Evolutionary conservation across 306 rosid species (phyloP).

Genomic region (Lablab purpureus): DNA sequence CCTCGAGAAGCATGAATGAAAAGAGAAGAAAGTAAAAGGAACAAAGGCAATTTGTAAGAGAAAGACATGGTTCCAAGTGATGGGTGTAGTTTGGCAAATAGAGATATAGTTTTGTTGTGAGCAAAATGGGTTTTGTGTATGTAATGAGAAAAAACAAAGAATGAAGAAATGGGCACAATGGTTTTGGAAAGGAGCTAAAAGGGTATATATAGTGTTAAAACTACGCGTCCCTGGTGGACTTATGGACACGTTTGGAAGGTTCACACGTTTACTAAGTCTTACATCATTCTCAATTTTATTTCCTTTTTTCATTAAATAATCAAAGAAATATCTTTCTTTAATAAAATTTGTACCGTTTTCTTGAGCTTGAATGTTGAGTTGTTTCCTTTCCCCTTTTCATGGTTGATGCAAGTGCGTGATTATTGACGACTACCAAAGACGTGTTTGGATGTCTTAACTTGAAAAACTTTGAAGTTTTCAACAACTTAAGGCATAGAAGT

Average conservation of each 20-base stretch:
- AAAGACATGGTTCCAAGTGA: constrained; percentile 43
- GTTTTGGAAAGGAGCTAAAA: neutral
- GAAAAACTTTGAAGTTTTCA: constrained; percentile 37
- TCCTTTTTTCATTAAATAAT: neutral
- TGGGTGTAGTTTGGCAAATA: constrained; percentile 14
- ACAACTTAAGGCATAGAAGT: constrained; percentile 36
- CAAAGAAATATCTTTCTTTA: neutral
- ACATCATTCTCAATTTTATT: neutral
- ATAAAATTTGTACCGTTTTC: neutral
- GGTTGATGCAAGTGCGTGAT: constrained; percentile 12
- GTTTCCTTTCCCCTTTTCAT: constrained; percentile 19
- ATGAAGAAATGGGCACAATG: constrained; percentile 30
- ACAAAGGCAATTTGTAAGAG: constrained; percentile 44
- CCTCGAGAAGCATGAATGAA: constrained; percentile 46
- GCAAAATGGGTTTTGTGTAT: neutral
- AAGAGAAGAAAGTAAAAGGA: constrained; percentile 45
- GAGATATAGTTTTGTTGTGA: neutral
- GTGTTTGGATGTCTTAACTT: constrained; percentile 45
- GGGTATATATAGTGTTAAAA: constrained; percentile 40
- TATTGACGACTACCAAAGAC: constrained; percentile 30
- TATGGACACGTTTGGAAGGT: constrained; percentile 47
- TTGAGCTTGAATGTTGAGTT: constrained; percentile 31
- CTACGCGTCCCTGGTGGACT: constrained; percentile 34
- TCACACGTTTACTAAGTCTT: constrained; percentile 38
- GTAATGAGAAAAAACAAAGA: neutral